Evolutionary conservation across 2,329 filamentous ascomycete species (phyloP).

Genomic region (Ophiostoma novo-ulmi): DNA sequence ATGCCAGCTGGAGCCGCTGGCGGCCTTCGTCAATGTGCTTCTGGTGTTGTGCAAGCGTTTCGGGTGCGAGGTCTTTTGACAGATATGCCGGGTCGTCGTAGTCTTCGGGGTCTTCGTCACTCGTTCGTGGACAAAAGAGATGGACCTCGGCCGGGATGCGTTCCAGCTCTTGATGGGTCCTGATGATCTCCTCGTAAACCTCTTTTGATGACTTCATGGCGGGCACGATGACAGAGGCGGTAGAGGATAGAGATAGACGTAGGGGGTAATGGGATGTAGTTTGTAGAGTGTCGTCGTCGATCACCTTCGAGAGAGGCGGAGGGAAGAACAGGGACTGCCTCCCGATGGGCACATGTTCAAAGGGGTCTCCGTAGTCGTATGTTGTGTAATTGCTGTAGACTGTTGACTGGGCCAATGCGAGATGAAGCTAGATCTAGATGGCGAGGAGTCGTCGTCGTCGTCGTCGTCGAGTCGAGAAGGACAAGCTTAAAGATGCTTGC

Average conservation of each 20-base stretch:
- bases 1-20: constrained; percentile 55
- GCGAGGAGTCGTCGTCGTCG: neutral
- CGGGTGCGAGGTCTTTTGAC: constrained; percentile 42
- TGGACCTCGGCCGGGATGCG: constrained; percentile 50
- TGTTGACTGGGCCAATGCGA: neutral
- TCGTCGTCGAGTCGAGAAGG: neutral
- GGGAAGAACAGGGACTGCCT: constrained; percentile 12
- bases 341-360: constrained; percentile 22
- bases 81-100: constrained; percentile 53
- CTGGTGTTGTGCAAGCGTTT: constrained; percentile 43
- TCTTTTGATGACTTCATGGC: constrained; percentile 35
- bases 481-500: neutral
- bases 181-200: constrained; percentile 39
- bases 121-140: constrained; percentile 62
- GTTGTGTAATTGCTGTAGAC: neutral
- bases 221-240: neutral
- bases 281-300: neutral
- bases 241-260: too few species aligned
- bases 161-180: constrained; percentile 43
- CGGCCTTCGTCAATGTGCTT: constrained; percentile 51
- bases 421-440: neutral
- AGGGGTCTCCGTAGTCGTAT: neutral
- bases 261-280: neutral
- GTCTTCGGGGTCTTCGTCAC: constrained; percentile 58
- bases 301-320: constrained; percentile 17